A percentile compares a stretch with the other conserved stretches of the same genome.
Conservation (phyloP, 202 grass and related monocot species). For the Digitaria exilis region DNA sequence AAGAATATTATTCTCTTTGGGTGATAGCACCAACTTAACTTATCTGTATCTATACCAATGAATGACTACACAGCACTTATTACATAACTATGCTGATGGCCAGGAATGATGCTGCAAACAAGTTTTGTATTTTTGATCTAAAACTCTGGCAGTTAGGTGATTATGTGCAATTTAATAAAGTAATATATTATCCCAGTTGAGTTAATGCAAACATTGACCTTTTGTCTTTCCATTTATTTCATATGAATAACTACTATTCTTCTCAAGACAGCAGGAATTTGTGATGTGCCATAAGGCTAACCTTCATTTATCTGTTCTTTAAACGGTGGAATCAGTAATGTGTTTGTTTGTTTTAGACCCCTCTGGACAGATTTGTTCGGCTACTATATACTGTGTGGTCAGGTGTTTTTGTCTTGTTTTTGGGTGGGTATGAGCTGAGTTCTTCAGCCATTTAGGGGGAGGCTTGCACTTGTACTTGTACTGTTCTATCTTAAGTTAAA, state of each 20-base stretch:
- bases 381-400: neutral
- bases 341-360: neutral
- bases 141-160: neutral
- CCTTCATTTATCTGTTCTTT: neutral
- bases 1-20: neutral
- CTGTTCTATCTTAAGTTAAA: neutral
- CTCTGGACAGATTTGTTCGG: neutral
- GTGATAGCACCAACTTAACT: neutral
- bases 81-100: neutral
- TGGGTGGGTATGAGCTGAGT: neutral
- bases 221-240: constrained; percentile 5
- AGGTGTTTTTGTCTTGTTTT: neutral
- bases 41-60: neutral
- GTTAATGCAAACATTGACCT: neutral
- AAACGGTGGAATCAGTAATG: constrained; percentile 2
- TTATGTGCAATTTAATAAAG: neutral
- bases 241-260: neutral
- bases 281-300: neutral
- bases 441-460: neutral
- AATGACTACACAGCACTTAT: neutral
- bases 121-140: neutral
- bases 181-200: neutral
- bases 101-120: neutral
- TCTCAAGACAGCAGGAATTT: neutral
- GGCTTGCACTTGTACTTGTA: neutral